Evolutionary conservation across 768 basidiomycete species (phyloP).

Genomic region (Mycena amicta): DNA sequence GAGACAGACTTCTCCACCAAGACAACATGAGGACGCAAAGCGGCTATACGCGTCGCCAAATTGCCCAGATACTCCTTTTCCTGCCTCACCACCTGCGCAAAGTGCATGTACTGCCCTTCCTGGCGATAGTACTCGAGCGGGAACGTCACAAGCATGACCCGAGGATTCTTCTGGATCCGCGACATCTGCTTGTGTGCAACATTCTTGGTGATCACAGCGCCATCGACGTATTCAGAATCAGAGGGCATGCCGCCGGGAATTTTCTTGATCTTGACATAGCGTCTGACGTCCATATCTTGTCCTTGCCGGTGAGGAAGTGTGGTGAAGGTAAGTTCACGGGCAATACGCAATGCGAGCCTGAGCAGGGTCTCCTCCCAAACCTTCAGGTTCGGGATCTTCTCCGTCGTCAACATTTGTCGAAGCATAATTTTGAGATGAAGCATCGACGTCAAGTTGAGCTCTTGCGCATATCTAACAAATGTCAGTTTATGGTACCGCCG

Average conservation of each 20-base stretch:
- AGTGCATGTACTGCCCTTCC: slow-evolving; percentile 90
- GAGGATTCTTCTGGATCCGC: slow-evolving; percentile 77
- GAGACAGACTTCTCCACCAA: slow-evolving; percentile 92
- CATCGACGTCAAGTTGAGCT: slow-evolving; percentile 86
- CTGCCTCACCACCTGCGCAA: slow-evolving; percentile 88
- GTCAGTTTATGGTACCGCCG: too few relatives aligned
- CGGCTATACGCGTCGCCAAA: slow-evolving; percentile 86
- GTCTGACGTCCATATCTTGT: slow-evolving; percentile 92
- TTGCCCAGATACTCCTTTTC: slow-evolving; percentile 92
- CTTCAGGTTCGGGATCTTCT: slow-evolving; percentile 75
- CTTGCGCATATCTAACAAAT: slow-evolving; percentile 74
- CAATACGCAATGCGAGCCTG: slow-evolving; percentile 81
- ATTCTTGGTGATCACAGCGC: slow-evolving; percentile 97
- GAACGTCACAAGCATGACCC: slow-evolving; percentile 95
- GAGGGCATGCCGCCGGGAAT: slow-evolving; percentile 90
- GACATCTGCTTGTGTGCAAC: slow-evolving; percentile 96
- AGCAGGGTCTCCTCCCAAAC: slow-evolving; percentile 91
- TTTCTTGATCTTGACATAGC: slow-evolving; percentile 98
- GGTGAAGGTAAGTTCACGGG: slow-evolving; percentile 82
- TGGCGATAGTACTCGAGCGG: slow-evolving; percentile 92
- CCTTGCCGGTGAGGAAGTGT: slow-evolving; percentile 71
- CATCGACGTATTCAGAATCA: slow-evolving; percentile 96
- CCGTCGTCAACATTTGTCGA: slow-evolving; percentile 84
- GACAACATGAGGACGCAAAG: slow-evolving; percentile 88
- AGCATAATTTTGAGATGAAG: slow-evolving; percentile 89